These are phyloP conservation scores for Luvunga scandens DNA, from an alignment of 345 rosid genomes.

Conservation along the genomic window DNA sequence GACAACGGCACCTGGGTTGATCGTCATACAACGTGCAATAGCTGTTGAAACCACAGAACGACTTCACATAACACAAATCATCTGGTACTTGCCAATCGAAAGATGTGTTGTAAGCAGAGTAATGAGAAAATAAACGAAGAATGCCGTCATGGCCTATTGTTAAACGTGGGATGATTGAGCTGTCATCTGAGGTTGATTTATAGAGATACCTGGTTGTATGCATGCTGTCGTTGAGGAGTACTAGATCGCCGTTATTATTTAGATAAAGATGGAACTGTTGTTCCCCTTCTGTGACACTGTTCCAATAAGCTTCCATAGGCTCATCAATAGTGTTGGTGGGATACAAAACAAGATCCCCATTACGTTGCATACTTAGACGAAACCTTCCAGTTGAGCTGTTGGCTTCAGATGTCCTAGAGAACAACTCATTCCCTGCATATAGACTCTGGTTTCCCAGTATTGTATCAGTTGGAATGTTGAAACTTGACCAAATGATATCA, in stretches of 20 bases:
- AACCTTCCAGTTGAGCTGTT: constrained; percentile 20
- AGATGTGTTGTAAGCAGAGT: background rate
- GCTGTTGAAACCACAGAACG: constrained; percentile 1
- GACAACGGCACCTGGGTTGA: background rate
- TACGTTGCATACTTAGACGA: constrained; percentile 22
- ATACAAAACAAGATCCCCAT: constrained; percentile 36
- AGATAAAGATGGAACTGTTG: background rate
- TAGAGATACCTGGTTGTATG: rapidly evolving
- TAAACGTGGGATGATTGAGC: background rate
- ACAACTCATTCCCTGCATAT: background rate
- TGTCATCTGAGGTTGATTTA: background rate
- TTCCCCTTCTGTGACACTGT: rapidly evolving
- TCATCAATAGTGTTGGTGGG: constrained; percentile 5
- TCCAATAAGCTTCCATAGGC: constrained; percentile 4
- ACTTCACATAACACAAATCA: background rate
- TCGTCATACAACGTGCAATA: background rate
- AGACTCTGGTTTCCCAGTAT: constrained; percentile 27
- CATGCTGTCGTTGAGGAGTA: background rate
- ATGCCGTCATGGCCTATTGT: background rate
- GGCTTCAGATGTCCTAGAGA: constrained; percentile 16
- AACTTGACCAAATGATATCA: constrained; percentile 28
- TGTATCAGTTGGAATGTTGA: constrained; percentile 23
- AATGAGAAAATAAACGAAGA: background rate
- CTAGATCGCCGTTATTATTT: background rate
- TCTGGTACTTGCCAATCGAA: background rate